phyloP scores from a whole-genome alignment of 1,284 basidiomycete species.

The Paramarasmius palmivorus region DNA sequence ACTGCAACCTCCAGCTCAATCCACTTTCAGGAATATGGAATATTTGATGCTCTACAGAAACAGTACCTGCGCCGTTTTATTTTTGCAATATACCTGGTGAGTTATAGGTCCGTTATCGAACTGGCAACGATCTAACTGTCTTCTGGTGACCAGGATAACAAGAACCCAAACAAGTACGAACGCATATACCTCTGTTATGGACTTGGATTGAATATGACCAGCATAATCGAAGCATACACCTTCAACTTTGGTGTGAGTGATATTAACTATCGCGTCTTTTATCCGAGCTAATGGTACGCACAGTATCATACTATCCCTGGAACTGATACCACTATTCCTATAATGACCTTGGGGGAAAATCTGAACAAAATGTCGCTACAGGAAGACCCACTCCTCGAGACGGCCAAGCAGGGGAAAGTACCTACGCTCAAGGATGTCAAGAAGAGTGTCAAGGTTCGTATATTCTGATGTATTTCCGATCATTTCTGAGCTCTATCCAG shows the following conservation, averaged over 20 bases:
- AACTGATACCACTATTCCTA: constrained; percentile 52
- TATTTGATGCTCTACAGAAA: constrained; percentile 77
- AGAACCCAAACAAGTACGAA: constrained; percentile 76
- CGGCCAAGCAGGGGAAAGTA: constrained; percentile 52
- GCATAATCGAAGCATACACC: constrained; percentile 80
- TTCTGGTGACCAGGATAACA: constrained; percentile 59
- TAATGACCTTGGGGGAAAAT: constrained; percentile 67
- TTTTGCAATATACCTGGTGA: constrained; percentile 78
- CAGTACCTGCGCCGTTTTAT: constrained; percentile 78
- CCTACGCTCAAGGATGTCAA: constrained; percentile 76
- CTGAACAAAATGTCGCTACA: constrained; percentile 50
- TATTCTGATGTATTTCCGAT: background rate
- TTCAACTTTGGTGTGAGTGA: constrained; percentile 71
- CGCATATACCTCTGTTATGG: constrained; percentile 23
- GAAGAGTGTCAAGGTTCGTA: constrained; percentile 63
- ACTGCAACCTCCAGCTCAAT: background rate
- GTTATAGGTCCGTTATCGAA: constrained; percentile 22
- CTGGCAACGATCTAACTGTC: background rate
- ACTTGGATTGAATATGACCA: constrained; percentile 29
- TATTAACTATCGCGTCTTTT: background rate
- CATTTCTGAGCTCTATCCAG: constrained; percentile 33
- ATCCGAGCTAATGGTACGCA: constrained; percentile 6
- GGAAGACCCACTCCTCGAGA: constrained; percentile 56
- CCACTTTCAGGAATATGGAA: constrained; percentile 78
- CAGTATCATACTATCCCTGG: constrained; percentile 66